Evolutionary conservation across 139 green algal species (phyloP).

Genomic region (Chlamydomonas asymmetrica): DNA sequence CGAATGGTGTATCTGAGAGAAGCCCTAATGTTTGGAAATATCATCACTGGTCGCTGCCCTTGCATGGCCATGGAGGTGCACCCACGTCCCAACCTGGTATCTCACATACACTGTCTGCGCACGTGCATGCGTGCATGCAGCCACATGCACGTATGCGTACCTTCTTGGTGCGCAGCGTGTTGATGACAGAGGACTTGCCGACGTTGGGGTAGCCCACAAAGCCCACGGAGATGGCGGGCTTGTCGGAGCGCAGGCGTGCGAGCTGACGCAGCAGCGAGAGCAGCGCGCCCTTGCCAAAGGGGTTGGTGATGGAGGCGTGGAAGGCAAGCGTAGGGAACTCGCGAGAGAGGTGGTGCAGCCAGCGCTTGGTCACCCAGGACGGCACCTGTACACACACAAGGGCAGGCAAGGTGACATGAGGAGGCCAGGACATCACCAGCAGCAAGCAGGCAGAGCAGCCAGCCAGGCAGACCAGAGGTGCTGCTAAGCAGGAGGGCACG

Average conservation of each 20-base stretch:
- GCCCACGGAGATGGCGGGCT: constrained; percentile 94
- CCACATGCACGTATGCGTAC: constrained; percentile 42
- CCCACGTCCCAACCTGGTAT: too few relatives aligned
- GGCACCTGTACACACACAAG: constrained; percentile 72
- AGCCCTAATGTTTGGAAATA: constrained; percentile 52
- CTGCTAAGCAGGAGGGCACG: too few relatives aligned
- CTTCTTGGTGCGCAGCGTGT: constrained; percentile 95
- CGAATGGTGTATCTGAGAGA: constrained; percentile 74
- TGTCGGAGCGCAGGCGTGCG: constrained; percentile 89
- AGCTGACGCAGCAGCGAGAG: constrained; percentile 85
- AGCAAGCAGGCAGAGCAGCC: background rate
- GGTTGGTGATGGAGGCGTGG: constrained; percentile 94
- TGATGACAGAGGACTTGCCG: constrained; percentile 98
- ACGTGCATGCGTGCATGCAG: constrained; percentile 1
- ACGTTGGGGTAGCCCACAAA: constrained; percentile 99
- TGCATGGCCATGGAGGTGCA: too few relatives aligned
- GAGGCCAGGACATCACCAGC: background rate
- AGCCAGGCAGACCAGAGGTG: too few relatives aligned
- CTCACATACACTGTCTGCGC: background rate
- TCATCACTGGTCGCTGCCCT: constrained; percentile 48
- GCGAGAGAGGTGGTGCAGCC: constrained; percentile 85
- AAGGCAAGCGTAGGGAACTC: constrained; percentile 98
- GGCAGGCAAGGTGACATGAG: background rate
- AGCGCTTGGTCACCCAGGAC: constrained; percentile 96
- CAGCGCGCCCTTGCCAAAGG: constrained; percentile 96